Evolutionary conservation across 176 grass and related monocot genomes (phyloP), one percentile per base, ranked within the genome.

Genomic region (Aegilops bicornis): DNA sequence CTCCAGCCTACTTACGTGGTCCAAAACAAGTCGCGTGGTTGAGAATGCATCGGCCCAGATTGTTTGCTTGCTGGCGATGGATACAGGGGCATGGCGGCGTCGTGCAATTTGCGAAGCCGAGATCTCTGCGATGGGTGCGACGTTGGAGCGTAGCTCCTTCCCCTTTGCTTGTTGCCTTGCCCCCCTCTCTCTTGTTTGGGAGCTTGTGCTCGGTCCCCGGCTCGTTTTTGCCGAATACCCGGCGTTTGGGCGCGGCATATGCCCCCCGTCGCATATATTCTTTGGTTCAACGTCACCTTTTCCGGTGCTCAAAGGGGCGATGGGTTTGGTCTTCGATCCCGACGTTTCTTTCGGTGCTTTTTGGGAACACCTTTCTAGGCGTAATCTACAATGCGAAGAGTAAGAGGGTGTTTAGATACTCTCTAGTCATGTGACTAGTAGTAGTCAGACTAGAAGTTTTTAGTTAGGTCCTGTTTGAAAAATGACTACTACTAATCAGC

Each of bases 261-360:
- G 61, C 60, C 45, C 23, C 7, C 59, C 3, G 8, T 67, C 43
- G 35, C 29, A 58, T 20, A 63, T 75, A 48, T 61, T 60, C 45
- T 80, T 80, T 75, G 35, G 45, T 45, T 22, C 62, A 76, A 37
- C 67, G 11, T 50, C 75, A 64, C 25, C 76, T 65, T 81, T 81
- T 87, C 3, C 13, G 13, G 29, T 33, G 30, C 61, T 70, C 81
- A 40, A 69, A 84, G 43, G 61, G 76, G 22, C 85, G 29, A 67
- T 33, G 23, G 4, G 14, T 33, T 32, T 50, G 35, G 47, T 12
- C 43, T 68, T 66, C 22, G 58, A 68, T 52, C 47, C 76, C 62
- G 85, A 62, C 7, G 89, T 81, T 88, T 84, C 61, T 91, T 91
- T 81, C 85, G 11, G 16, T 47, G 74, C 66, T 67, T 79, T 79